Evolutionary conservation across 441 rosid species (phyloP).

Genomic region (Erodium chrysanthum): DNA sequence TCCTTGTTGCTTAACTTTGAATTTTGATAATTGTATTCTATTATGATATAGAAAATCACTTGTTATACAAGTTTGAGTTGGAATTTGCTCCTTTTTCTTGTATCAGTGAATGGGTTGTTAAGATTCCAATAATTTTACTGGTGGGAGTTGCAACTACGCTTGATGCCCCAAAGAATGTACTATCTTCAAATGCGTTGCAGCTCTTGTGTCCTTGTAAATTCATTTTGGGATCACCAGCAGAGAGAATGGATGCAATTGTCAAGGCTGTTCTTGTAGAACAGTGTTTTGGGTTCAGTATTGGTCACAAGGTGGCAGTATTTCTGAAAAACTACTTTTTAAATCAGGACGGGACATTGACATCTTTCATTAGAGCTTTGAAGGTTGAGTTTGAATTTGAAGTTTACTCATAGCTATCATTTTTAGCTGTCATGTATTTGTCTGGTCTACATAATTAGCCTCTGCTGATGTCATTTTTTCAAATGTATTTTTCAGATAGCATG

Average conservation of each 20-base stretch:
- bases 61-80: conserved; percentile 11
- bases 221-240: conserved; percentile 59
- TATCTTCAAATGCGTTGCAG: conserved; percentile 55
- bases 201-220: conserved; percentile 52
- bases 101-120: conserved; percentile 74
- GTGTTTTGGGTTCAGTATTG: conserved; percentile 58
- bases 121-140: conserved; percentile 67
- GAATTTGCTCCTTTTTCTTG: conserved; percentile 16
- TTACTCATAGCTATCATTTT: conserved; percentile 1
- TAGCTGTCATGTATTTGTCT: conserved; percentile 5
- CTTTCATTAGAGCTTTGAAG: conserved; percentile 81
- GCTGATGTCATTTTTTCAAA: conserved; percentile 16
- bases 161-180: conserved; percentile 54
- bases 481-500: conserved; percentile 63
- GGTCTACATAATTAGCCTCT: conserved; percentile 6
- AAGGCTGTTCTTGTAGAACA: conserved; percentile 68
- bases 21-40: background rate
- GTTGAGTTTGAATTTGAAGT: conserved; percentile 28
- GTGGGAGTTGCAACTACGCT: conserved; percentile 84
- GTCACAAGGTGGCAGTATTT: conserved; percentile 63
- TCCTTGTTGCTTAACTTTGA: background rate
- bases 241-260: conserved; percentile 77
- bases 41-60: background rate
- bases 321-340: conserved; percentile 63
- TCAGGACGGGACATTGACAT: conserved; percentile 82